Percentiles rank a stretch among this genome's conserved stretches.
These are phyloP conservation scores for Pestalotiopsis sp. DNA, from an alignment of 2,329 filamentous ascomycete species.

Conservation along the genomic window DNA sequence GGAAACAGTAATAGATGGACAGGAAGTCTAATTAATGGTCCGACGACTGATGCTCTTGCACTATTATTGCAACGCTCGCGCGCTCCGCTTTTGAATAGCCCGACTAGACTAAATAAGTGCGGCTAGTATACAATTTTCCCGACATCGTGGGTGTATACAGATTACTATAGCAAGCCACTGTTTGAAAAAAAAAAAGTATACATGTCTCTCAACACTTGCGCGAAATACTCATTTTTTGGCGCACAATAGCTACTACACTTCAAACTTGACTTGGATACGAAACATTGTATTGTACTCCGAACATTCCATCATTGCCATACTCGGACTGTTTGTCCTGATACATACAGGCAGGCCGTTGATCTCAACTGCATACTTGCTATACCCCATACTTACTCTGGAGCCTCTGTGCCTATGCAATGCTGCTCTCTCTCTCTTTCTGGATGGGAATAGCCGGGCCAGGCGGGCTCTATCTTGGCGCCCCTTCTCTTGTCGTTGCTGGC, in stretches of 20 bases:
- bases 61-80: neutral
- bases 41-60: neutral
- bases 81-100: neutral
- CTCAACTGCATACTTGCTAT: too few species aligned
- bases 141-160: neutral
- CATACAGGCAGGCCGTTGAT: too few species aligned
- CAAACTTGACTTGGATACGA: neutral
- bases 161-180: too few species aligned
- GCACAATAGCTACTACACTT: neutral
- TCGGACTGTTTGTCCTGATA: too few species aligned
- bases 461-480: conserved; percentile 31
- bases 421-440: neutral
- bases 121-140: neutral
- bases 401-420: too few species aligned
- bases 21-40: neutral
- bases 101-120: neutral
- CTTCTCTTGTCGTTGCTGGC: conserved; percentile 17
- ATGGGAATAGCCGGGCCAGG: conserved; percentile 1
- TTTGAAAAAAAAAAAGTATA: neutral
- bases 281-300: neutral
- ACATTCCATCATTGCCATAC: too few species aligned
- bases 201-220: neutral
- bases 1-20: neutral
- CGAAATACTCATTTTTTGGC: neutral
- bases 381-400: too few species aligned